These are phyloP conservation scores for Puccinia brachypodii DNA, from an alignment of 1,284 basidiomycete species.

Conservation along the genomic window DNA sequence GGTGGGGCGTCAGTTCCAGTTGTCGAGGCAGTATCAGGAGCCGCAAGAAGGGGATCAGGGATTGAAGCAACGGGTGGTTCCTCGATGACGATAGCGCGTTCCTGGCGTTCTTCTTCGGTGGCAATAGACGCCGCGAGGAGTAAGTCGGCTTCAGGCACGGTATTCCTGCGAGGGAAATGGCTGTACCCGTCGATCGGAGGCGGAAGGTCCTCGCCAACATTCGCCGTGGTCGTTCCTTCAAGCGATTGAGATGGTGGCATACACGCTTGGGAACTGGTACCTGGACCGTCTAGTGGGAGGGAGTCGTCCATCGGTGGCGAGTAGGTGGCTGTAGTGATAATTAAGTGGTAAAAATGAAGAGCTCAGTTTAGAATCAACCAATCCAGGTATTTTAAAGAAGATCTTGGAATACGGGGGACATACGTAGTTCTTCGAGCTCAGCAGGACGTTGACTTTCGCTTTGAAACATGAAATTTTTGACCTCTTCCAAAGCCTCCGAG, in stretches of 20 bases:
- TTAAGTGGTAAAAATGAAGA: neutral
- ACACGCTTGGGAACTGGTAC: neutral
- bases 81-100: neutral
- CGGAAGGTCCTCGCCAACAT: neutral
- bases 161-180: neutral
- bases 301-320: neutral
- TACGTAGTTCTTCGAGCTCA: conserved; percentile 36
- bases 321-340: conserved; percentile 21
- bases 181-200: neutral
- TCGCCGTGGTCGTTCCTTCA: neutral
- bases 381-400: neutral
- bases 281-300: neutral
- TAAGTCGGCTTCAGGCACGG: conserved; percentile 23
- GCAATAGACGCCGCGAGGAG: conserved; percentile 16
- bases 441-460: conserved; percentile 5
- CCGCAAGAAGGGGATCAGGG: neutral
- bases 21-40: too few relatives aligned
- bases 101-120: neutral
- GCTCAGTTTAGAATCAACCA: neutral
- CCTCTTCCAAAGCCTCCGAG: conserved; percentile 39
- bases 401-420: too few relatives aligned
- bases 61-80: neutral
- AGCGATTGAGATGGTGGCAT: neutral
- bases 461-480: conserved; percentile 28
- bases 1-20: neutral